Evolutionary conservation across 2,329 filamentous ascomycete genomes (phyloP), one percentile per base, ranked within the genome.

Genomic region (Fusarium nanum): DNA sequence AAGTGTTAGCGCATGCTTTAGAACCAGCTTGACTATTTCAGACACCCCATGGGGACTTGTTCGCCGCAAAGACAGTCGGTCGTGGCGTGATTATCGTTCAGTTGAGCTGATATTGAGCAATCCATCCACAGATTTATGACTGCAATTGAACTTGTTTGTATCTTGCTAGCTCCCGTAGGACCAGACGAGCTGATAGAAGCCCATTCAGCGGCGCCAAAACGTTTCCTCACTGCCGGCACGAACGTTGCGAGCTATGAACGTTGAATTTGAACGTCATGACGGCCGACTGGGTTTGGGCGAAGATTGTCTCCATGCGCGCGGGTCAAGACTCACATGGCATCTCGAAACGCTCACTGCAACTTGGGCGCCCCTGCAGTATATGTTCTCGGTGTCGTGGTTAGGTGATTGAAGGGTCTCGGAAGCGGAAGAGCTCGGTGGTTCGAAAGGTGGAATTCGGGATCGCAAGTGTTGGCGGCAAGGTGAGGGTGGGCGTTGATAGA

Each of bases 241-340:
- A 50, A 18, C 23, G 49, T 64, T 48, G 46, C 64, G 55, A 68
- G 65, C 52, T 71, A 48, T 50, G 47, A 44, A 67, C 55, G 53
- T 27, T 22, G 20, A 53, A 27, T 13, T 42, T 53, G 32, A 53
- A 52, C 13, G 23, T 59, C 61, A 50, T 27, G 30, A 44, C 30
- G 47, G 56, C 48, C 46, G 37, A 57, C 60, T 44, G 66, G 47
- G 27, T 47, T 41, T 49, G 34, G 42, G 45, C 64, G 27, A 64
- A 50, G 45, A 42, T 49, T 54, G 58, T 52, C 58, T 58, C 53
- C 46, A 65, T 50, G 44, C 50, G 53, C 46, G 56, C 50, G 56
- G 64, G 44, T 44, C 59, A 54, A 72, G 66, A 80, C 79, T 80
- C 75, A 81, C 79, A 80, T 68, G 79, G 79, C 79, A 80, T 81